Conservation (phyloP, 1,139 yeast species). For the Blastobotrys elegans region DNA sequence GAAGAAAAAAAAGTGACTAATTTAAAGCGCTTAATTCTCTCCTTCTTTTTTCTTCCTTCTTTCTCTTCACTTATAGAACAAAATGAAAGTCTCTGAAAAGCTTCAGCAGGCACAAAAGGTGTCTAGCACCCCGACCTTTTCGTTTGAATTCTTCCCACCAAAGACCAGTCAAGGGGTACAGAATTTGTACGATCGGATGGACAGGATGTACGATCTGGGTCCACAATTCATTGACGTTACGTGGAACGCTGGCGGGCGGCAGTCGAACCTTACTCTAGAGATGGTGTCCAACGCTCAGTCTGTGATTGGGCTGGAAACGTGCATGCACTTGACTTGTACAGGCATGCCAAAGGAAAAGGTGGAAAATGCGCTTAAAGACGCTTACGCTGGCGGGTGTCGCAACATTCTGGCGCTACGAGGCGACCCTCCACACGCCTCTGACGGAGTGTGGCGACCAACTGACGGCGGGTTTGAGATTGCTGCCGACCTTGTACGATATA, state of each 20-base stretch:
- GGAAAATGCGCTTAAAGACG: slow-evolving; percentile 79
- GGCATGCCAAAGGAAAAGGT: slow-evolving; percentile 82
- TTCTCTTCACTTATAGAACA: neutral
- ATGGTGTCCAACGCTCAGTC: slow-evolving; percentile 90
- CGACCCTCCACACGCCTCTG: slow-evolving; percentile 69
- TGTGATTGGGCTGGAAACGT: slow-evolving; percentile 90
- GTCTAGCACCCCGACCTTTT: slow-evolving; percentile 55
- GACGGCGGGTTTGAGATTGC: slow-evolving; percentile 74
- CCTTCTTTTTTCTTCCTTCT: neutral
- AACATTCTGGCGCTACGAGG: slow-evolving; percentile 93
- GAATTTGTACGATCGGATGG: slow-evolving; percentile 94
- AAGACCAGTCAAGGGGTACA: slow-evolving; percentile 96
- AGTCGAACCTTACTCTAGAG: slow-evolving; percentile 76
- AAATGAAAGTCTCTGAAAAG: slow-evolving; percentile 40
- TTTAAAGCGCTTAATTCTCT: neutral
- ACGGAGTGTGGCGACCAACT: slow-evolving; percentile 43
- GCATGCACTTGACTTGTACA: slow-evolving; percentile 97
- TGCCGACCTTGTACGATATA: slow-evolving; percentile 74
- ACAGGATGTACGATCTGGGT: slow-evolving; percentile 88
- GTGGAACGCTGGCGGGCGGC: slow-evolving; percentile 96
- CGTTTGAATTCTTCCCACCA: slow-evolving; percentile 97
- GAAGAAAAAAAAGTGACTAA: neutral
- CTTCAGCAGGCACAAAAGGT: slow-evolving; percentile 33
- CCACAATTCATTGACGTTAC: slow-evolving; percentile 94
- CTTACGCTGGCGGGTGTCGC: slow-evolving; percentile 89